Evolutionary conservation across 306 rosid genomes (phyloP).

Genomic region (Geum urbanum): DNA sequence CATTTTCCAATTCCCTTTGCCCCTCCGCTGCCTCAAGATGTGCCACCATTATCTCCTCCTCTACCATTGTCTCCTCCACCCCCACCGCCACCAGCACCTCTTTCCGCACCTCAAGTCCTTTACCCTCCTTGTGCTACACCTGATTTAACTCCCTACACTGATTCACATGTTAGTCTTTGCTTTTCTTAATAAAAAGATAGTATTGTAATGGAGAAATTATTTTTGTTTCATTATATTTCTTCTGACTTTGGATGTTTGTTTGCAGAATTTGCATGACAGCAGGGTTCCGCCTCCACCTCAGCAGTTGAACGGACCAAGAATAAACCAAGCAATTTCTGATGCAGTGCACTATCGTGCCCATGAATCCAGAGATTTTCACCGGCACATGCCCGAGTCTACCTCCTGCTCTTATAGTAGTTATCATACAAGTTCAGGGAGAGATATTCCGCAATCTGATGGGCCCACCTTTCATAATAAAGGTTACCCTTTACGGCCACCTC

Average conservation of each 20-base stretch:
- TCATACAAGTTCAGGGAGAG: slow-evolving; percentile 44
- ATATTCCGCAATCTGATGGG: slow-evolving; percentile 44
- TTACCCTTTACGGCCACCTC: slow-evolving; percentile 67
- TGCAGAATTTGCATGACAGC: slow-evolving; percentile 51
- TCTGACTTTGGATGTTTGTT: slow-evolving; percentile 21
- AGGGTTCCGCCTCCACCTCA: slow-evolving; percentile 40
- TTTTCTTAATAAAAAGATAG: neutral
- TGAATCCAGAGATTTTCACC: slow-evolving; percentile 59
- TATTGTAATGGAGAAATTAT: neutral
- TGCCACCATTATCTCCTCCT: slow-evolving; percentile 63
- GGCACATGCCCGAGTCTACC: slow-evolving; percentile 51
- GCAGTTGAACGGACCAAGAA: slow-evolving; percentile 49
- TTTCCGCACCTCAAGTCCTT: slow-evolving; percentile 19
- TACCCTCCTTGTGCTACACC: slow-evolving; percentile 41
- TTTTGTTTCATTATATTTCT: slow-evolving; percentile 11
- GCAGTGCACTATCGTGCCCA: slow-evolving; percentile 41
- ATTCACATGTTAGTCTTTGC: slow-evolving; percentile 47
- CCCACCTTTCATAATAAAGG: slow-evolving; percentile 43
- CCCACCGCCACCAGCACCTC: slow-evolving; percentile 51
- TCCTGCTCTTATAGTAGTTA: slow-evolving; percentile 45
- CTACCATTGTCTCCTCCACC: slow-evolving; percentile 75
- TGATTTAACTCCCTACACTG: slow-evolving; percentile 50
- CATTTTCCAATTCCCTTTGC: slow-evolving; percentile 34
- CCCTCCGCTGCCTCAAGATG: slow-evolving; percentile 53
- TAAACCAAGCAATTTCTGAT: slow-evolving; percentile 49